Evolutionary conservation across 768 basidiomycete species (phyloP), one percentile per base, ranked within the genome.

Genomic region (Suillus luteus): DNA sequence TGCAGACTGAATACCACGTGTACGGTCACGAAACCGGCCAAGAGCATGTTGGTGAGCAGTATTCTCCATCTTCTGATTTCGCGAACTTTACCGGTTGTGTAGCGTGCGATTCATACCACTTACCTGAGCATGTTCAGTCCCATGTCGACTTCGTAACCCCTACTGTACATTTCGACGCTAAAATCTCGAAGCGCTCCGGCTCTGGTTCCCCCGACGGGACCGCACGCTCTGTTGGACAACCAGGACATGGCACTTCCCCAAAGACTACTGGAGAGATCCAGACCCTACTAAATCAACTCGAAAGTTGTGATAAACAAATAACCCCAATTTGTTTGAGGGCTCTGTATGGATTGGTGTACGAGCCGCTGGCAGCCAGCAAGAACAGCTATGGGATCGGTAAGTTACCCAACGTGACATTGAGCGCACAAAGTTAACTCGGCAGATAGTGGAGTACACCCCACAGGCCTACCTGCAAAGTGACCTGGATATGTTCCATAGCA

Each of bases 1-100:
- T 83, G 27, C 68, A 72, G n/a, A 79, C 81, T 5, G 70, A 80
- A 64, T 83, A 83, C 69, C 70, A 79, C 62, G 77, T 83, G 9
- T 83, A 77, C 65, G 68, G 68, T 55, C 80, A 81, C 65, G 68
- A 70, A 37, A 70, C 67, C 40, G 80, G 80, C 24, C 73, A 74
- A 48, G 67, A 77, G 63, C 79, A 80, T 60, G 63, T 80, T 59
- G 80, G 80, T 80, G 58, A 49, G 76, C 65, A 37, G 43, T 46
- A 55, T 31, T 35, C 61, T 24, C 48, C 8, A 62, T n/a, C 15
- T 40, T n/a, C 27, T 43, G n/a, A 10, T 38, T 31, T 15, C 44
- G 60, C 35, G 46, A 35, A 19, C 1, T 12, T 52, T 43, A 51
- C 43, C 15, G 1, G 27, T 41, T 52, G 55, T 5, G 4, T 46